Conservation (phyloP, 441 rosid genomes). For the Brassica balearica region DNA sequence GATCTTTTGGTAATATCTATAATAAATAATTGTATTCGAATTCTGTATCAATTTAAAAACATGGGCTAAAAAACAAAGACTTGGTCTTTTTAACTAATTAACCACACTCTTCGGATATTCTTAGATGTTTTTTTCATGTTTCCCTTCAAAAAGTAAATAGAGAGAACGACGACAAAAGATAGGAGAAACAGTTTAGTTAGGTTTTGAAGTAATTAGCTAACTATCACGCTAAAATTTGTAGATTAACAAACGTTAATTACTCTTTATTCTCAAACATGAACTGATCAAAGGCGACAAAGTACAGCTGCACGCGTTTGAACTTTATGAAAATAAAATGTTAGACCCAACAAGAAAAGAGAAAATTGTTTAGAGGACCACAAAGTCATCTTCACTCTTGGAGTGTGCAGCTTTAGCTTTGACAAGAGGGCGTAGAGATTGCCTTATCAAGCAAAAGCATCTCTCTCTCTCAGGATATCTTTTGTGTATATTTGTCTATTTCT, state of each 20-base stretch:
- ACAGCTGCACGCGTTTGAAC: background rate
- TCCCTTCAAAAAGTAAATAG: no score
- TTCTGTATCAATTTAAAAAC: no score
- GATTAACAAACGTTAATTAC: slow-evolving; percentile 8
- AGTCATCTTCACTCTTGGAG: slow-evolving; percentile 5
- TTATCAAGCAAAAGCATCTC: slow-evolving; percentile 1
- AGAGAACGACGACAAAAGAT: no score
- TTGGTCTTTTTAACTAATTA: no score
- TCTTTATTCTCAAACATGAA: background rate
- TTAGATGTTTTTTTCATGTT: no score
- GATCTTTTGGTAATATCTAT: background rate
- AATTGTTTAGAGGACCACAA: background rate
- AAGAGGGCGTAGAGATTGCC: background rate
- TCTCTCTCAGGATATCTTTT: background rate
- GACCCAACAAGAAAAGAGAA: background rate
- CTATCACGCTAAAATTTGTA: background rate
- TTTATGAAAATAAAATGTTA: background rate
- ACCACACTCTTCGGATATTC: no score
- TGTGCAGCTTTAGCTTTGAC: background rate
- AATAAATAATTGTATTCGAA: background rate
- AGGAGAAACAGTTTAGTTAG: no score
- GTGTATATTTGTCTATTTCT: background rate
- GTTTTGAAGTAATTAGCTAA: background rate
- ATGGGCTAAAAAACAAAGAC: no score
- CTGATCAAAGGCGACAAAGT: background rate